Evolutionary conservation across 164 flowering plant species (phyloP).

Genomic region (Vitis rupestris): DNA sequence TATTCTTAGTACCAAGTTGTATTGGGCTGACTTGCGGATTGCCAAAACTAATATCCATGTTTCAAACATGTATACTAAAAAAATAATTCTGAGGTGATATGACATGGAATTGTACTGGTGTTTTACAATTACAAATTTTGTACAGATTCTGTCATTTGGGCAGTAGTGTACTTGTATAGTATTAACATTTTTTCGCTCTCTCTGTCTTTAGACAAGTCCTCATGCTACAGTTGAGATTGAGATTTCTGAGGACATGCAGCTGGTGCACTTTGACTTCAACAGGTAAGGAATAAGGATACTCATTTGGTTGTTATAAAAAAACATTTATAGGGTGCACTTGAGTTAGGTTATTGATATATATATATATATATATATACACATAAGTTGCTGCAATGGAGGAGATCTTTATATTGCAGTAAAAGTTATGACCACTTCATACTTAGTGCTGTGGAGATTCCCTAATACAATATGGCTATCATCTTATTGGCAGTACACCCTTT

Average conservation of each 20-base stretch:
- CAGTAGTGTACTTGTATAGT: background rate
- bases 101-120: background rate
- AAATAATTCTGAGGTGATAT: background rate
- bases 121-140: background rate
- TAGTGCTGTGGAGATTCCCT: background rate
- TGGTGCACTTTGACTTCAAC: slow-evolving; percentile 39
- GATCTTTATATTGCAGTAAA: background rate
- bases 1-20: too few species aligned
- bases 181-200: background rate
- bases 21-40: too few species aligned
- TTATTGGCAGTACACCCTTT: slow-evolving; percentile 33
- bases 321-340: too few species aligned
- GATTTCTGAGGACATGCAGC: slow-evolving; percentile 29
- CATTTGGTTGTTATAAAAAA: background rate
- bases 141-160: background rate
- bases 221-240: slow-evolving; percentile 35
- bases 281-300: slow-evolving; percentile 17
- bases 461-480: background rate
- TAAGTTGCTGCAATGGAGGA: background rate
- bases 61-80: too few species aligned
- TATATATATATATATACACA: background rate
- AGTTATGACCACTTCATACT: background rate
- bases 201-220: slow-evolving; percentile 21
- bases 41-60: too few species aligned
- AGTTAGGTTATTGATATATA: background rate